Conservation (phyloP, 371 early-diverging fungal genomes). For the Syncephalastrum racemosum region DNA sequence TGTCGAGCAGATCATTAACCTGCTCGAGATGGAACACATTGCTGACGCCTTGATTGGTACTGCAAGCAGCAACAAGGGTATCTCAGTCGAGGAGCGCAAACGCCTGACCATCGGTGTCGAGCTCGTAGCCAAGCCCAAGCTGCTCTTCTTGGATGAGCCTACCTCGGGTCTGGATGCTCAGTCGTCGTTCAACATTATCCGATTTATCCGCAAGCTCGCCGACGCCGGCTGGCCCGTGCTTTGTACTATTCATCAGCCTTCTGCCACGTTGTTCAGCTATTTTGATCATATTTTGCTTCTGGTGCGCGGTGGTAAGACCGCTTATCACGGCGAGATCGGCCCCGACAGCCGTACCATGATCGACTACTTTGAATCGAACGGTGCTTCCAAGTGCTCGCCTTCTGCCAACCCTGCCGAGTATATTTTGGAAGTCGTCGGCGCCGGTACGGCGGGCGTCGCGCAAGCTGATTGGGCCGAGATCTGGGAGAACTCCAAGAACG, state of each 20-base stretch:
- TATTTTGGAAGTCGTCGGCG: slow-evolving; percentile 67
- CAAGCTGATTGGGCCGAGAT: slow-evolving; percentile 62
- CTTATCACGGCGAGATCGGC: slow-evolving; percentile 80
- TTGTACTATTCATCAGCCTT: slow-evolving; percentile 91
- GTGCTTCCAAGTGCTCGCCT: slow-evolving; percentile 59
- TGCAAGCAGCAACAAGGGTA: slow-evolving; percentile 58
- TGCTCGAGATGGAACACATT: slow-evolving; percentile 66
- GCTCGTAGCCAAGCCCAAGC: slow-evolving; percentile 73
- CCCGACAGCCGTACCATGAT: slow-evolving; percentile 51
- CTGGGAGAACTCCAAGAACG: slow-evolving; percentile 57
- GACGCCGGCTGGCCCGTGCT: slow-evolving; percentile 66
- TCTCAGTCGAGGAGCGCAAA: slow-evolving; percentile 68
- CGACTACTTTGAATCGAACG: slow-evolving; percentile 66
- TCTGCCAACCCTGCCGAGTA: slow-evolving; percentile 73
- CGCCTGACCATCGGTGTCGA: slow-evolving; percentile 70
- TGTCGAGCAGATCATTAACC: slow-evolving; percentile 69
- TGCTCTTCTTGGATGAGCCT: slow-evolving; percentile 87
- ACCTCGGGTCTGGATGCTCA: slow-evolving; percentile 78
- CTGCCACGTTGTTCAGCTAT: slow-evolving; percentile 75
- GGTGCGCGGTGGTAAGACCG: slow-evolving; percentile 77
- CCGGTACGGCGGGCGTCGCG: slow-evolving; percentile 58
- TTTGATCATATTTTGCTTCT: slow-evolving; percentile 81
- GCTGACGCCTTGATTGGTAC: slow-evolving; percentile 64
- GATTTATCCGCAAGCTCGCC: slow-evolving; percentile 72
- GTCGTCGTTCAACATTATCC: slow-evolving; percentile 71